Base-by-base conservation (phyloP, 176 grass and related monocot species). In the Secale cereale region DNA sequence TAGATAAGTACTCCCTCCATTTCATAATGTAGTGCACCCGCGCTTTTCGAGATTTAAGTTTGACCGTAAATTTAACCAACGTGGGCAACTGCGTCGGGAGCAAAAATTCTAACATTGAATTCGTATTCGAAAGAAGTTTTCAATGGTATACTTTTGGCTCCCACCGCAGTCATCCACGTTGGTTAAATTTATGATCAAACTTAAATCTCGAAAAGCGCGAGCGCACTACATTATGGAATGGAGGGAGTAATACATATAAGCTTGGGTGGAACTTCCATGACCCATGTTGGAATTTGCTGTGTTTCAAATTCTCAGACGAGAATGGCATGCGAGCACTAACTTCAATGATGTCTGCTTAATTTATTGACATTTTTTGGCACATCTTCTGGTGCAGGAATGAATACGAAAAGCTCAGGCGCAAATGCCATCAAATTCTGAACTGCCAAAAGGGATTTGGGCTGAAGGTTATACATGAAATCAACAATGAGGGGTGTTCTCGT, bases 341-440 rank as follows among this genome's bases (percentile, higher is more conserved):
- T 25, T 68, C 17, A 14, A n/a, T 29, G 40, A 36, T 85, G 57
- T 8, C 40, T 52, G 1, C 52, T 80, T 63, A 62, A 32, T 60
- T 80, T 84, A 36, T 46, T 80, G 36, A 62, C 14, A 43, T 59
- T 50, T 87, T 61, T 69, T 75, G 31, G 6, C 31, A 54, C 78
- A 62, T 41, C 10, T 87, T 84, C 8, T 87, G 36, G 23, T 85
- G 77, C 85, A 98, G 96, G 87, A 91, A 95, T 87, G 96, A 98
- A 79, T 98, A 95, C 84, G 94, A 94, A 83, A 94, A 94, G 83
- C 62, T 99, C 75, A 94, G 94, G 77, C 83, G 56, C 63, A 90
- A 80, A 23, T 99, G 97, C 76, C 37, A 69, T 50, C 82, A 67
- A 70, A 74, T 92, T 75, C 25, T 87, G 61, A 83, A 82, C 74